These are phyloP conservation scores for Endogone sp. DNA, from an alignment of 192 early-diverging fungal species.

Conservation along the genomic window DNA sequence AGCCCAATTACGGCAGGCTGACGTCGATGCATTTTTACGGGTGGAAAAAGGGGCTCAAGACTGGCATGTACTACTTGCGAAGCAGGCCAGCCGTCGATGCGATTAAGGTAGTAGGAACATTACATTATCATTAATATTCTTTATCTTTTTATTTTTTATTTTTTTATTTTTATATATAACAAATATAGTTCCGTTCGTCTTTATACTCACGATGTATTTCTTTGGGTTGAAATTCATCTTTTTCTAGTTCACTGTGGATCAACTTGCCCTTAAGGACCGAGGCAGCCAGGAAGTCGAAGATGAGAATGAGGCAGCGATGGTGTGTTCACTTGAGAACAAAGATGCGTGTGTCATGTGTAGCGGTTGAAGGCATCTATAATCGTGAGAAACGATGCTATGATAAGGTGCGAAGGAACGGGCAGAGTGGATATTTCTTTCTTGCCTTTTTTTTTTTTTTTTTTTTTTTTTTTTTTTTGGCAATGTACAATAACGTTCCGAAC, in stretches of 20 bases:
- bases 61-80: slow-evolving; percentile 98
- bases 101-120: slow-evolving; percentile 58
- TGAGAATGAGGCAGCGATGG: slow-evolving; percentile 60
- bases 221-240: not conserved
- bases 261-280: slow-evolving; percentile 60
- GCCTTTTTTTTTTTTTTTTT: not conserved
- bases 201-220: not conserved
- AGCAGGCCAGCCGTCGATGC: slow-evolving; percentile 95
- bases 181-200: too few species aligned
- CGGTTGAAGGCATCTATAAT: slow-evolving; percentile 54
- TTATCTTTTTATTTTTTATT: not conserved
- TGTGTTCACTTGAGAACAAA: slow-evolving; percentile 90
- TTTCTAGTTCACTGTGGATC: slow-evolving; percentile 85
- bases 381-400: too few species aligned
- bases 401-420: too few species aligned
- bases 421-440: not conserved
- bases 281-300: slow-evolving; percentile 25
- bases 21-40: slow-evolving; percentile 98
- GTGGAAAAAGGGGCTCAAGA: slow-evolving; percentile 97
- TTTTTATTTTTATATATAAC: not conserved
- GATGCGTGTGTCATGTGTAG: slow-evolving; percentile 92
- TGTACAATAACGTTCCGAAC: too few species aligned
- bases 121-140: too few species aligned
- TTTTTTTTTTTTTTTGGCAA: too few species aligned
- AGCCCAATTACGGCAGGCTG: slow-evolving; percentile 90